Evolutionary conservation across 2,329 filamentous ascomycete genomes (phyloP), one percentile per base, ranked within the genome.

Genomic region (Aspergillus sp.): DNA sequence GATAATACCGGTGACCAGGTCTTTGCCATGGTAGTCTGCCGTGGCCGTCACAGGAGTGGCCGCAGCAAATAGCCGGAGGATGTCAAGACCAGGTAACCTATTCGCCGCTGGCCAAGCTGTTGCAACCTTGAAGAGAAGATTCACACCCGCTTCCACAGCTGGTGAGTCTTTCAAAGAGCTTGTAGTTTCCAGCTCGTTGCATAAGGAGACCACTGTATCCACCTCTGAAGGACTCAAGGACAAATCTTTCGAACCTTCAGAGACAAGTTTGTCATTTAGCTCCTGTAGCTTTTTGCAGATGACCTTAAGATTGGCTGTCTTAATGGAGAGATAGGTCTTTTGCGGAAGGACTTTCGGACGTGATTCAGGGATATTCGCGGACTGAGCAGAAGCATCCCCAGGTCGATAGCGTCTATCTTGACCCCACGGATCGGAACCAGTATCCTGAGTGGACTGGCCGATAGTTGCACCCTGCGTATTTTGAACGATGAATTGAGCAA

Each of bases 381-480:
- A 58, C 56, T 71, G 65, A 39, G 64, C 34, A 5, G 80, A 68
- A 4, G 75, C 79, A 63, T 90, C 86, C 13, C 88, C 90, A 20
- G 92, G 91, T 52, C 88, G 84, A 73, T 96, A 96, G 64, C 90
- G 82, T 53, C 86, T 84, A 64, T 93, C 91, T 17, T 86, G 87
- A 6, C 91, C 91, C 79, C 87, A 91, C 0, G 91, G 88, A 74
- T 96, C 90, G 34, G 85, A 79, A 1, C 82, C 83, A 45, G 78
- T 66, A 4, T 78, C 79, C 48, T 82, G 77, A 15, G 71, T 68
- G 51, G 80, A 71, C 64, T 87, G 83, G 1, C 91, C 91, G n/a
- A 96, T 77, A 1, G 88, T 91, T 7, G 91, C 89, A 3, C 92
- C 93, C 75, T 93, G 86, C 1, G 93, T 96, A 69, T 98, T 98